phyloP scores from a whole-genome alignment of 306 rosid species.

The Aeschynomene evenia region DNA sequence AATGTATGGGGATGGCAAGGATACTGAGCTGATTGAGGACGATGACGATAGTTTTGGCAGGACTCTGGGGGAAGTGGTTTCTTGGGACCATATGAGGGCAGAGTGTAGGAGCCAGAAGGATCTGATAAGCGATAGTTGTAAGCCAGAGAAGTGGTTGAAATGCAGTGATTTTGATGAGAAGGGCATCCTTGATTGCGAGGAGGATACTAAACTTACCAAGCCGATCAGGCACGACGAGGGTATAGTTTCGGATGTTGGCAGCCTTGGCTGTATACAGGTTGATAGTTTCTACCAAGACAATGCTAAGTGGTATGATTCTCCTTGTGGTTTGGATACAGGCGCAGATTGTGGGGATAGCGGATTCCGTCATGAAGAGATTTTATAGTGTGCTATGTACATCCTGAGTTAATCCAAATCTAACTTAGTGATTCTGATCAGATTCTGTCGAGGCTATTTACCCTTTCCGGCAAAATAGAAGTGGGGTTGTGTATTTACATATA shows the following conservation, averaged over 20 bases:
- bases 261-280: conserved; percentile 92
- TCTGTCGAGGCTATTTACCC: conserved; percentile 44
- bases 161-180: conserved; percentile 86
- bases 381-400: conserved; percentile 56
- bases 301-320: conserved; percentile 97
- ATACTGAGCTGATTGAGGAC: conserved; percentile 85
- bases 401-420: conserved; percentile 47
- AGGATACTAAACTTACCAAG: conserved; percentile 89
- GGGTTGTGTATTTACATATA: conserved; percentile 88
- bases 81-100: conserved; percentile 90
- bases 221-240: conserved; percentile 80
- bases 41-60: conserved; percentile 94
- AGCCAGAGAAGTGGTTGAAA: conserved; percentile 94
- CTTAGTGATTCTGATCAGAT: conserved; percentile 42
- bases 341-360: conserved; percentile 87
- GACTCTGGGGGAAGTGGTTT: conserved; percentile 76
- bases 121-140: conserved; percentile 68
- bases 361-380: conserved; percentile 87
- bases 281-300: conserved; percentile 94
- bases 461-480: conserved; percentile 57
- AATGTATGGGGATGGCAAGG: conserved; percentile 81
- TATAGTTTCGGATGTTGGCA: conserved; percentile 83
- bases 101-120: conserved; percentile 80
- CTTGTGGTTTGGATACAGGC: conserved; percentile 87
- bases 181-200: conserved; percentile 91